A percentile compares a stretch with the other conserved stretches of the same genome.
Evolutionary conservation across 345 rosid species (phyloP).

Genomic region (Toxicodendron radicans): DNA sequence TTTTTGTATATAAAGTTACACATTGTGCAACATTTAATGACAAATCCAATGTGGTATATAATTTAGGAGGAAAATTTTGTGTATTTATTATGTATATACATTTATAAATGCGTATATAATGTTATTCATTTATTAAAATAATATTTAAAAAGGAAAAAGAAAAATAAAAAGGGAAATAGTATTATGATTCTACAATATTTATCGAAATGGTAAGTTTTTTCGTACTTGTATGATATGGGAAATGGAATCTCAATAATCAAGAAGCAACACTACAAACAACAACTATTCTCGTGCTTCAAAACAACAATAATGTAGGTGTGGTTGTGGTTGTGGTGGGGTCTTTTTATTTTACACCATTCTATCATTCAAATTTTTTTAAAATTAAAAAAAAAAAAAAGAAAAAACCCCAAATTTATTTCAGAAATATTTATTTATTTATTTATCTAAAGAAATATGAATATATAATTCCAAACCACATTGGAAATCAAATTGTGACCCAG

Average conservation of each 20-base stretch:
- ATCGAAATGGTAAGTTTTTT: no score
- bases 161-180: no score
- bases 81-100: no score
- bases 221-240: not conserved
- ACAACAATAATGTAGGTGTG: constrained; percentile 18
- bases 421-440: no score
- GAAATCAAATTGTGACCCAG: constrained; percentile 5
- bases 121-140: no score
- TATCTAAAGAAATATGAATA: not conserved
- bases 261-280: constrained; percentile 4
- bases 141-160: no score
- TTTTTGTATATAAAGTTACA: no score
- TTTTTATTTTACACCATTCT: not conserved
- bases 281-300: not conserved
- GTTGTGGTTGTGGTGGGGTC: constrained; percentile 20
- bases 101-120: no score
- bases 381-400: not conserved
- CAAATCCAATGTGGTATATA: no score
- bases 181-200: no score
- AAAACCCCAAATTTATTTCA: not conserved
- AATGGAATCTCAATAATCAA: constrained; percentile 14
- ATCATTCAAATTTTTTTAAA: not conserved
- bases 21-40: no score
- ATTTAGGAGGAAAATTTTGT: no score
- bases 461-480: not conserved